Evolutionary conservation across 1,284 basidiomycete genomes (phyloP).

Genomic region (Cystobasidiaceae sp.): DNA sequence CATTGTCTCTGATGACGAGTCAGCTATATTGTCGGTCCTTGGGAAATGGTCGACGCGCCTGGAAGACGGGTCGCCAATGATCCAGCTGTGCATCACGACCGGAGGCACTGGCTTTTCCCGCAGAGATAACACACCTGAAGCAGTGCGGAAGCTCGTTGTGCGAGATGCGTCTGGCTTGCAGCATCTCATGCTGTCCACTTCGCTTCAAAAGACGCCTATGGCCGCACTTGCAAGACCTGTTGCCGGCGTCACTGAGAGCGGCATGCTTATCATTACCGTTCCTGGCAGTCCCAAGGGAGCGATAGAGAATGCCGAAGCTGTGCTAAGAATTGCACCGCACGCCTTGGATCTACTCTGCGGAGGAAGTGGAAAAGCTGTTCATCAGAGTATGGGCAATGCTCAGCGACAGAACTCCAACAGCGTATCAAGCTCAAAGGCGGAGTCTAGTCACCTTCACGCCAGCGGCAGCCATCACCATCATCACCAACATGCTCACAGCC

Average conservation of each 20-base stretch:
- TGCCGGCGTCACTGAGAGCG: constrained; percentile 60
- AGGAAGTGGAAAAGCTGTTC: constrained; percentile 60
- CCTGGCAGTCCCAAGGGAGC: constrained; percentile 82
- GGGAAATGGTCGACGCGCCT: constrained; percentile 51
- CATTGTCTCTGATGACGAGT: constrained; percentile 62
- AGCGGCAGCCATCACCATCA: constrained; percentile 34
- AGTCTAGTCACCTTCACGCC: not conserved
- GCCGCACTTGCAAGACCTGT: constrained; percentile 75
- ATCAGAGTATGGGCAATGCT: constrained; percentile 45
- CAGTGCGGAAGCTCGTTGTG: constrained; percentile 64
- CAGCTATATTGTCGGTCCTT: constrained; percentile 54
- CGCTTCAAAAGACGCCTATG: constrained; percentile 67
- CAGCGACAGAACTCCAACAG: not conserved
- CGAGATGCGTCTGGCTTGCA: constrained; percentile 72
- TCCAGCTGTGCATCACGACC: constrained; percentile 63
- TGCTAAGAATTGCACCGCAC: constrained; percentile 58
- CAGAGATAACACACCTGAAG: constrained; percentile 24
- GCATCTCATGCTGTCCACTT: constrained; percentile 64
- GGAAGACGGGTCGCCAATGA: no score
- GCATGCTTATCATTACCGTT: constrained; percentile 67
- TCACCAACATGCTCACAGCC: constrained; percentile 50
- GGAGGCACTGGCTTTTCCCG: constrained; percentile 79
- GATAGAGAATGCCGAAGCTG: constrained; percentile 63
- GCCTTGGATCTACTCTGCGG: constrained; percentile 68
- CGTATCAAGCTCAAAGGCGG: no score